Evolutionary conservation across 2,329 filamentous ascomycete species (phyloP).

Genomic region (Stagonosporopsis cucurbitacearum): DNA sequence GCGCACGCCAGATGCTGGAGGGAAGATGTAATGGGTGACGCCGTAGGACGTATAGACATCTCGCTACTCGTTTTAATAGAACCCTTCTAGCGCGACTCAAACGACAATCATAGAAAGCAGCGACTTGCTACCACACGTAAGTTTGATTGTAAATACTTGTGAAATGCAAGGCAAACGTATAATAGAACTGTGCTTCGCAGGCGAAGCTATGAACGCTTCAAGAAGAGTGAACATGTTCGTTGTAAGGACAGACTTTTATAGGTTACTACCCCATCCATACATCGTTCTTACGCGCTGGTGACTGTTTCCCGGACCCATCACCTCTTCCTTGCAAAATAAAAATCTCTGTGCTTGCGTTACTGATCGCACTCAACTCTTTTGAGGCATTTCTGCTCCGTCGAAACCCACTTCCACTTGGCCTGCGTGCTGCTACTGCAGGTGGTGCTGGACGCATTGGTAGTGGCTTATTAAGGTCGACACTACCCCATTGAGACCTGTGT

Average conservation of each 20-base stretch:
- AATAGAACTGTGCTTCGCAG: neutral
- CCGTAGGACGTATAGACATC: neutral
- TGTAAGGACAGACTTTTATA: neutral
- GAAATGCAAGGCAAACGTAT: neutral
- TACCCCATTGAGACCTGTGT: neutral
- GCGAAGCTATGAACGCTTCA: no score
- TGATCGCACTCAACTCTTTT: slow-evolving; percentile 5
- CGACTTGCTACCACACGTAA: neutral
- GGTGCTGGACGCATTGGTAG: slow-evolving; percentile 10
- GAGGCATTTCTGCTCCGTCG: slow-evolving; percentile 6
- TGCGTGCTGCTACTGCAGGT: neutral
- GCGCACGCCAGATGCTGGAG: neutral
- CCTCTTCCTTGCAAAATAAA: slow-evolving; percentile 12
- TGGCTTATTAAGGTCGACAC: slow-evolving; percentile 7
- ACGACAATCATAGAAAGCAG: neutral
- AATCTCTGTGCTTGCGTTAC: slow-evolving; percentile 11
- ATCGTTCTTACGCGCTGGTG: slow-evolving; percentile 5
- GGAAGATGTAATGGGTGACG: neutral
- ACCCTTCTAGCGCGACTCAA: neutral
- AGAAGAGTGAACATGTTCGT: neutral
- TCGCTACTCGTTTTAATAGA: neutral
- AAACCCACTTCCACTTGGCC: neutral
- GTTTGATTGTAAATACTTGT: neutral
- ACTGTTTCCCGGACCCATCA: neutral
- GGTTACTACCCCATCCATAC: slow-evolving; percentile 6